Percentiles rank a stretch among this genome's conserved stretches.
Conservation (phyloP, 768 basidiomycete genomes). For the Auricularia sp. region DNA sequence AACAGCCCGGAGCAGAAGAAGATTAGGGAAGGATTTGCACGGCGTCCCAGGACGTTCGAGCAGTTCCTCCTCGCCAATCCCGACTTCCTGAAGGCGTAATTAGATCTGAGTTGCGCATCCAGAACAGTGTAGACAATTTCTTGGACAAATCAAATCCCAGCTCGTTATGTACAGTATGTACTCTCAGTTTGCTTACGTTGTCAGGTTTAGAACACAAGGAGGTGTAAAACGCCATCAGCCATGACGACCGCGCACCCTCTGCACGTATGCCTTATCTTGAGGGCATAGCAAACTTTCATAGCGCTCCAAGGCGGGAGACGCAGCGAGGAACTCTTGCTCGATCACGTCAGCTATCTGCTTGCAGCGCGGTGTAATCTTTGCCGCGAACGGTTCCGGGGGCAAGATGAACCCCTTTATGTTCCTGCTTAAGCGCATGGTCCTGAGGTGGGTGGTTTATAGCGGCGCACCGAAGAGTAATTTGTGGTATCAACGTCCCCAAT, state of each 20-base stretch:
- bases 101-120: too few relatives aligned
- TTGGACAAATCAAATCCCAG: too few relatives aligned
- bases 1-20: not conserved
- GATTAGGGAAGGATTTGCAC: not conserved
- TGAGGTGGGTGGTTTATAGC: not conserved
- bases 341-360: not conserved
- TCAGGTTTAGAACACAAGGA: too few relatives aligned
- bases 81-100: not conserved
- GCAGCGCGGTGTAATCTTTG: not conserved
- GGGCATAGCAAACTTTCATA: not conserved
- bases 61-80: not conserved
- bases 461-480: not conserved
- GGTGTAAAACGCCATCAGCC: too few relatives aligned
- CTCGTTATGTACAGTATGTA: too few relatives aligned
- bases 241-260: not conserved
- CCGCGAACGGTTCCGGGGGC: not conserved
- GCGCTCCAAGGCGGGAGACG: not conserved
- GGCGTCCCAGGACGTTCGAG: not conserved
- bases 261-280: not conserved
- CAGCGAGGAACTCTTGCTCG: not conserved
- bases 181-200: too few relatives aligned
- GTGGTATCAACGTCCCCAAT: not conserved
- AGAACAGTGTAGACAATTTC: too few relatives aligned
- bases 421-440: not conserved
- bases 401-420: not conserved